Percentiles rank a stretch among this genome's conserved stretches.
Evolutionary conservation across 2,329 filamentous ascomycete genomes (phyloP).

Genomic region (Didymella sp.): DNA sequence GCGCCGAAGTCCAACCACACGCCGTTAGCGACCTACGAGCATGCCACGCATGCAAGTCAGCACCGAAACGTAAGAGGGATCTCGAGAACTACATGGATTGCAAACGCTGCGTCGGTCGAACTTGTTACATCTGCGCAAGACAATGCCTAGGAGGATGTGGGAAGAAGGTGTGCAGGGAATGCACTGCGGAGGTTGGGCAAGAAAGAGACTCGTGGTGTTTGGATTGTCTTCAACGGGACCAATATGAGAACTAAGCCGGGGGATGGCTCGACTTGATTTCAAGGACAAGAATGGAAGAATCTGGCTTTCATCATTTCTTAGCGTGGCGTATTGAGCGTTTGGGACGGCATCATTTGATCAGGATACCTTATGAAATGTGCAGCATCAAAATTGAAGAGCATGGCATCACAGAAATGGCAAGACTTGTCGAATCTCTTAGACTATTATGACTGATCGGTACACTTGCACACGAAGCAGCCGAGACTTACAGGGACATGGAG

Average conservation of each 20-base stretch:
- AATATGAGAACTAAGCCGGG: constrained; percentile 25
- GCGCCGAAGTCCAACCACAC: constrained; percentile 9
- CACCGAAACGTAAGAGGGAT: constrained; percentile 69
- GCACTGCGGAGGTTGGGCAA: constrained; percentile 69
- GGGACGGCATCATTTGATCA: neutral
- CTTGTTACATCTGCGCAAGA: constrained; percentile 74
- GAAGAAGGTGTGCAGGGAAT: constrained; percentile 68
- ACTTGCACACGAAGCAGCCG: no score
- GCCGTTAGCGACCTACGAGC: constrained; percentile 49
- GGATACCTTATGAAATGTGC: constrained; percentile 1
- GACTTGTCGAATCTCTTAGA: no score
- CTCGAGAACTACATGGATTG: constrained; percentile 72
- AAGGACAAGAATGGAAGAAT: neutral
- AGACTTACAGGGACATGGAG: no score
- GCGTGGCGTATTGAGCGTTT: constrained; percentile 20
- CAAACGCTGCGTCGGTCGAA: constrained; percentile 65
- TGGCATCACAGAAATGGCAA: no score
- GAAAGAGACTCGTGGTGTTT: constrained; percentile 72
- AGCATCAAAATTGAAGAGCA: neutral
- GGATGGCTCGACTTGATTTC: neutral
- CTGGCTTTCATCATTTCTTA: constrained; percentile 11
- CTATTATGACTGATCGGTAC: no score
- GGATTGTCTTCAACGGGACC: constrained; percentile 57
- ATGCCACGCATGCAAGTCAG: constrained; percentile 72
- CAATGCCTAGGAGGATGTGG: constrained; percentile 62